Percentiles rank a stretch among this genome's conserved stretches.
phyloP scores from a whole-genome alignment of 306 rosid species.

The Gynostemma pentaphyllum region DNA sequence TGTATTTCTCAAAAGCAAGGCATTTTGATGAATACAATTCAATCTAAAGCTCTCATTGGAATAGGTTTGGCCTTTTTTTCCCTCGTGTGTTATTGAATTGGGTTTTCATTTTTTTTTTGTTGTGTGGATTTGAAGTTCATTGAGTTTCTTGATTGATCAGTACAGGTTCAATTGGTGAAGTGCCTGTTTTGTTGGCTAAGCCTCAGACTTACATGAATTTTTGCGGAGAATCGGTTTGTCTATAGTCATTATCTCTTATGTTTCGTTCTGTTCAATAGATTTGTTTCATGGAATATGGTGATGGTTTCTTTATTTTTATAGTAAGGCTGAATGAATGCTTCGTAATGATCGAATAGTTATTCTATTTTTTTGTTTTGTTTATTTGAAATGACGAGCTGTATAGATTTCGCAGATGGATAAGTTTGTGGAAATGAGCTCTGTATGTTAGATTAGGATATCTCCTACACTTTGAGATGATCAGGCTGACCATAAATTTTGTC shows the following conservation, averaged over 20 bases:
- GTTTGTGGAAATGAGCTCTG: neutral
- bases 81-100: neutral
- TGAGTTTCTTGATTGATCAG: slow-evolving; percentile 23
- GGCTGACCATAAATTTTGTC: neutral
- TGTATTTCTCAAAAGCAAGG: slow-evolving; percentile 50
- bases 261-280: neutral
- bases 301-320: neutral
- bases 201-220: slow-evolving; percentile 91
- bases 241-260: neutral
- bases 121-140: slow-evolving; percentile 6
- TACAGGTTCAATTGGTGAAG: slow-evolving; percentile 88
- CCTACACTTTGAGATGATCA: neutral
- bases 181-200: slow-evolving; percentile 80
- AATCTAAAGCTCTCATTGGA: slow-evolving; percentile 86
- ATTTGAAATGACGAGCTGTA: neutral
- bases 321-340: neutral
- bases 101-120: neutral
- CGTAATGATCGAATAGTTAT: neutral
- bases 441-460: neutral
- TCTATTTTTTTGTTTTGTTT: neutral
- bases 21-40: slow-evolving; percentile 72
- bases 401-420: neutral
- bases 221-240: slow-evolving; percentile 86
- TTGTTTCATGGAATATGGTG: neutral
- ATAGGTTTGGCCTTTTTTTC: slow-evolving; percentile 34